Base-by-base conservation (phyloP, 2,329 filamentous ascomycete species). In the Calonectria henricotiae region DNA sequence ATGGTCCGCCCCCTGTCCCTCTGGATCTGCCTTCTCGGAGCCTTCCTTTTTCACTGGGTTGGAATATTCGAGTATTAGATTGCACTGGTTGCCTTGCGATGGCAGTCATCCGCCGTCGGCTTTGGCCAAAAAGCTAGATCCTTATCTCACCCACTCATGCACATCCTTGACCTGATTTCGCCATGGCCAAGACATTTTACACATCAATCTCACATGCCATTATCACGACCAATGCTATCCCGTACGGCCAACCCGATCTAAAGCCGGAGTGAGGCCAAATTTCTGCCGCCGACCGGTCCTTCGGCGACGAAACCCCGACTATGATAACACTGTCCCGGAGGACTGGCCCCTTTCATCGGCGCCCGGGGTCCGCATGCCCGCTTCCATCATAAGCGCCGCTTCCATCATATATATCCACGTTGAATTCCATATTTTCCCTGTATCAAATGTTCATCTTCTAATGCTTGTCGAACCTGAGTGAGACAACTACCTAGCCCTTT, bases 11-110 rank as follows among this genome's bases (percentile, higher is more conserved):
- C 32, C 32, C 1, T 5, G 5, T 35, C 71, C n/a, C 37, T n/a
- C 23, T 23, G 58, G 25, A 25, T 30, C 32, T n/a, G 7, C 17
- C 17, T 61, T 20, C 15, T 54, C 23, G 17, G 30, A 37, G 32
- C 6, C 41, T 39, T 37, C 13, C 43, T 60, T 69, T 69, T 65
- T 46, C 60, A 62, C 51, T 49, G 20, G 20, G 20, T 20, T 20
- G 20, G 20, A 20, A 39, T 20, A 9, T 4, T 9, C 15, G 11
- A 43, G 7, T 44, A 8, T 30, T n/a, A 32, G n/a, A 20, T 30
- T 27, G 30, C n/a, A 30, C 44, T 7, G 12, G 6, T 47, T 47
- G 44, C 20, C 27, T 7, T 30, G 27, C 27, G 27, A 30, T 7
- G 9, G 30, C n/a, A 30, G 17, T 43, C n/a, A 43, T 43, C 41